phyloP scores from a whole-genome alignment of 768 basidiomycete species.

The Phlebiopsis flavidoalba region DNA sequence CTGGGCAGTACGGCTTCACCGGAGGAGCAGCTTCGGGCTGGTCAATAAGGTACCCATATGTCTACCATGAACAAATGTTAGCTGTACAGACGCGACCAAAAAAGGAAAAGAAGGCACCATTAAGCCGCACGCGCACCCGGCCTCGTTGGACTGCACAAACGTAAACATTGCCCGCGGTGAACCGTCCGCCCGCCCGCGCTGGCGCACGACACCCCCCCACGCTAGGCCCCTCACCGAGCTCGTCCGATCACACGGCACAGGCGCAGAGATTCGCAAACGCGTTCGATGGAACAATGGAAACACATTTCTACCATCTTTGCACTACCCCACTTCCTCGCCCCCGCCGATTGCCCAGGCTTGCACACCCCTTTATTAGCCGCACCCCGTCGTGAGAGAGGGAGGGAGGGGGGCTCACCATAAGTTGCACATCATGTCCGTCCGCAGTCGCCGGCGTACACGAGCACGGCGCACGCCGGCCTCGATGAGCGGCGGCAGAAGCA shows the following conservation, averaged over 20 bases:
- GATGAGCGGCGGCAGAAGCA: conserved; percentile 74
- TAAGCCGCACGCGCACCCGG: no score
- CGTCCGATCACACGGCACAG: conserved; percentile 56
- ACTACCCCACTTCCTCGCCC: conserved; percentile 72
- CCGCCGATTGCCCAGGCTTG: conserved; percentile 70
- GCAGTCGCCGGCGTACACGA: conserved; percentile 90
- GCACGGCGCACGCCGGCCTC: conserved; percentile 75
- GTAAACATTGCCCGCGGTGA: conserved; percentile 80
- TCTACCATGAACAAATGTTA: conserved; percentile 30
- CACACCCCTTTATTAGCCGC: neutral
- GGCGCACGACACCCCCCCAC: conserved; percentile 64
- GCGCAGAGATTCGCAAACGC: conserved; percentile 51
- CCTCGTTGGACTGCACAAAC: conserved; percentile 71
- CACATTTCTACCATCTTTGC: conserved; percentile 57
- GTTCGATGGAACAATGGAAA: conserved; percentile 47
- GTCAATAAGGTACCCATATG: conserved; percentile 91
- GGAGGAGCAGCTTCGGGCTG: conserved; percentile 85
- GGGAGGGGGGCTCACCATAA: conserved; percentile 44
- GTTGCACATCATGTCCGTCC: conserved; percentile 93
- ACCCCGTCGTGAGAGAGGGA: neutral
- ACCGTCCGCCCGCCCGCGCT: conserved; percentile 59
- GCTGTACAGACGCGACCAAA: conserved; percentile 1
- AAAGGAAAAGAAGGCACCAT: neutral
- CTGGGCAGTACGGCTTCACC: conserved; percentile 35
- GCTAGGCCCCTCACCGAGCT: conserved; percentile 43